Conservation (phyloP, 2,329 filamentous ascomycete genomes). For the Fusarium heterosporum region DNA sequence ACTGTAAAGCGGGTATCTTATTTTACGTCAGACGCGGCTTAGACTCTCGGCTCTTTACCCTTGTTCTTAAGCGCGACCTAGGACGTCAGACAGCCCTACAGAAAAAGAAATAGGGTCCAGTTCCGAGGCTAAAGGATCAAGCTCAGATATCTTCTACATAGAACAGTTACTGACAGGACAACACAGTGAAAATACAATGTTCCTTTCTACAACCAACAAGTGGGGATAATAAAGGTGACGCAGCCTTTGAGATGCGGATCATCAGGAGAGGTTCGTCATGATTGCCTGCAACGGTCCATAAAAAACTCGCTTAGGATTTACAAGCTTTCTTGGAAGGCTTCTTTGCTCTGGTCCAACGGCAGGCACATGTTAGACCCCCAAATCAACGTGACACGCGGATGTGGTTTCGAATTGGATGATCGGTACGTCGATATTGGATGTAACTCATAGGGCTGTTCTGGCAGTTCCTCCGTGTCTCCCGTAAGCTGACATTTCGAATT, state of each 20-base stretch:
- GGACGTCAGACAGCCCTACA: neutral
- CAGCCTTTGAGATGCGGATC: conserved; percentile 6
- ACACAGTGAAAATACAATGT: too few relatives aligned
- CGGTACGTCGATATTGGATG: neutral
- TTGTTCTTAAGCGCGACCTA: neutral
- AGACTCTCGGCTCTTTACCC: neutral
- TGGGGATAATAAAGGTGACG: conserved; percentile 5
- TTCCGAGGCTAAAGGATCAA: too few relatives aligned
- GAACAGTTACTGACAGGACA: too few relatives aligned
- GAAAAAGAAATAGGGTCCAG: too few relatives aligned
- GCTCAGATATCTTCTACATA: too few relatives aligned
- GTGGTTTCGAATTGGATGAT: neutral
- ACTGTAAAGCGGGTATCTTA: neutral
- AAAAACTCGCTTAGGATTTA: neutral
- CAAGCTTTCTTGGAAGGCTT: neutral
- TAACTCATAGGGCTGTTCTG: neutral
- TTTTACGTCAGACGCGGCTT: neutral
- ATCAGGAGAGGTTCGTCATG: conserved; percentile 2
- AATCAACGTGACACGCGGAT: neutral
- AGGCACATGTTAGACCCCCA: too few relatives aligned
- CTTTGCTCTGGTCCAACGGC: neutral
- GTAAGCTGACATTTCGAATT: too few relatives aligned
- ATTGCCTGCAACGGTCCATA: neutral
- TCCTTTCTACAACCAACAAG: neutral
- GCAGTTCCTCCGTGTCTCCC: too few relatives aligned